Evolutionary conservation across 106 monocot species (phyloP), one percentile per base, ranked within the genome.

Genomic region (Posidonia australis): DNA sequence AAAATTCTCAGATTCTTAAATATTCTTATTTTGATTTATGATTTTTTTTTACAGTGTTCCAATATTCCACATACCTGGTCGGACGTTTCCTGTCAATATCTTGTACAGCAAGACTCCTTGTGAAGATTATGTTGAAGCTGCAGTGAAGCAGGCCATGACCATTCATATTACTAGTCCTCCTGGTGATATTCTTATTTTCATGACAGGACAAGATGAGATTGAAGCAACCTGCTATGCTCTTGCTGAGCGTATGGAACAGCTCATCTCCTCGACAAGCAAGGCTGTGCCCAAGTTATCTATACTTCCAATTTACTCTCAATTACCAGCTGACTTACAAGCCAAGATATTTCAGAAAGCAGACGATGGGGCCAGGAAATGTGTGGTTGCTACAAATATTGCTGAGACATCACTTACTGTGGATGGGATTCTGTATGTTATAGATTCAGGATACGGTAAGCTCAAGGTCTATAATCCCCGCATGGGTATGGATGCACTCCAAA

Each of bases 131-230:
- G 96, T 96, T 26, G 96, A 96, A 77, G 86, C 90, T 43, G 96
- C 96, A 63, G 96, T 96, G 57, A 96, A 96, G 71, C 90, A 96
- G 61, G 87, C 80, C 24, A 90, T 96, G 86, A 75, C 90, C 5
- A 87, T 96, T 51, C 96, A 96, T 72, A 87, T 96, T 27, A 80
- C 96, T 13, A 84, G 84, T 55, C 66, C 86, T 54, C 90, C 96
- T 10, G 96, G 96, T 16, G 90, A 96, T 74, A 87, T 96, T 29
- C 87, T 96, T 21, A 90, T 94, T 58, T 96, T 96, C 60, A 90
- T 96, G 96, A 96, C 96, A 0, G 90, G 96, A 16, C 96, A 96
- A 54, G 96, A 96, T 69, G 96, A 96, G 77, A 96, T 96, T 24
- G 90, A 96, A 73, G 90, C 90, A 44, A 78, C 87, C 13, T 96